Percentiles rank a stretch among this genome's conserved stretches.
These are phyloP conservation scores for Annulohypoxylon moriforme DNA, from an alignment of 495 filamentous ascomycete species.

Conservation along the genomic window DNA sequence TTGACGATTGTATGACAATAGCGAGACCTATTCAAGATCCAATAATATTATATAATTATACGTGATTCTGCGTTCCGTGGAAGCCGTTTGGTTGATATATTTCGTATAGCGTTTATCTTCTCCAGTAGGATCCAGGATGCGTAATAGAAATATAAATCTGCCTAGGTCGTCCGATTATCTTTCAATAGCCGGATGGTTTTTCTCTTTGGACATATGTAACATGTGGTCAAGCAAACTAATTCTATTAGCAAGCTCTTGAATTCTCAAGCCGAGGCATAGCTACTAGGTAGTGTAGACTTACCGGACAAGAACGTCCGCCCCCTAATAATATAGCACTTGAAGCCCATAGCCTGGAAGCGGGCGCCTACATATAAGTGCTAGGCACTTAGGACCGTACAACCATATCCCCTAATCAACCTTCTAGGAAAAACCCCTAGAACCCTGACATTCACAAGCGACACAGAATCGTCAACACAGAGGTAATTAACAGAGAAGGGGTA, in stretches of 20 bases:
- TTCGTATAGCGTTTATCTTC: neutral
- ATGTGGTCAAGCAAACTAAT: neutral
- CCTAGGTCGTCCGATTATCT: slow-evolving; percentile 4
- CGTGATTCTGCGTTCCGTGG: neutral
- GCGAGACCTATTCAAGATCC: neutral
- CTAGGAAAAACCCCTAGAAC: too few species aligned
- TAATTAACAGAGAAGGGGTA: slow-evolving; percentile 27
- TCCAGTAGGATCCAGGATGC: neutral
- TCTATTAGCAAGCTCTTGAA: neutral
- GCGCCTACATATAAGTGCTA: too few species aligned
- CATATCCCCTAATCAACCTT: too few species aligned
- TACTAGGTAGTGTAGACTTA: neutral
- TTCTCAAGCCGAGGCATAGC: neutral
- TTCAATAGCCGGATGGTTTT: neutral
- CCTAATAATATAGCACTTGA: neutral
- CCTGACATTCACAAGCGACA: neutral
- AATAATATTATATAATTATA: neutral
- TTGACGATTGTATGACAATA: slow-evolving; percentile 12
- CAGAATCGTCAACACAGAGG: slow-evolving; percentile 8
- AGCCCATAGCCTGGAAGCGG: too few species aligned
- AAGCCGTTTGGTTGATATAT: neutral
- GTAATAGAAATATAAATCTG: neutral
- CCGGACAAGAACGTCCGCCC: neutral
- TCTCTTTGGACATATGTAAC: neutral
- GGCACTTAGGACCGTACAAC: too few species aligned